phyloP scores from a whole-genome alignment of 805 yeast genomes.

The Saccharomycopsis microspora region DNA sequence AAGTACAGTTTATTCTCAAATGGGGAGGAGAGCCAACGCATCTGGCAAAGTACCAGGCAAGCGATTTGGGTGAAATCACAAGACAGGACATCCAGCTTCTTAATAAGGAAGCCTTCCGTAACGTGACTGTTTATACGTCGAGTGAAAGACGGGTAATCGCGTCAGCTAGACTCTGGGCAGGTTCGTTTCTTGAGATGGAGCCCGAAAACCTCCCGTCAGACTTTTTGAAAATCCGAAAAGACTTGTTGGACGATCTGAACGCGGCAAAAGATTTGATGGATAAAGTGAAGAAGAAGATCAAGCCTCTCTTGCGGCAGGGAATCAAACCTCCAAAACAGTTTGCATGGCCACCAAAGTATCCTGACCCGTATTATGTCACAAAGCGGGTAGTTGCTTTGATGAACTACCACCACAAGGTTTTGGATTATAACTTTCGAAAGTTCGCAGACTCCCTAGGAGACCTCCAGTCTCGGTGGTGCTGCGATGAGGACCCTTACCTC shows the following conservation, averaged over 20 bases:
- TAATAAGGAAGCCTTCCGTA: slow-evolving; percentile 73
- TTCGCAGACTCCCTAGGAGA: slow-evolving; percentile 36
- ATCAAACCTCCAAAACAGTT: slow-evolving; percentile 95
- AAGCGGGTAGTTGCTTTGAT: slow-evolving; percentile 89
- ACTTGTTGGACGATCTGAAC: slow-evolving; percentile 87
- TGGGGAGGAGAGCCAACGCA: slow-evolving; percentile 99
- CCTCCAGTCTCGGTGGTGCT: slow-evolving; percentile 85
- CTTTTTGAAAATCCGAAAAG: slow-evolving; percentile 74
- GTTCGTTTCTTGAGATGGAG: slow-evolving; percentile 57
- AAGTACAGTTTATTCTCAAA: slow-evolving; percentile 88
- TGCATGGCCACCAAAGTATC: slow-evolving; percentile 98
- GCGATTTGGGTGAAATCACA: slow-evolving; percentile 90
- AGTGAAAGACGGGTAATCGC: slow-evolving; percentile 93
- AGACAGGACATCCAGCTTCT: slow-evolving; percentile 83
- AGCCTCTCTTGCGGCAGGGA: slow-evolving; percentile 89
- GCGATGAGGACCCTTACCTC: slow-evolving; percentile 85
- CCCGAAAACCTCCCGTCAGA: slow-evolving; percentile 60
- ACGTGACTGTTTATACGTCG: slow-evolving; percentile 79
- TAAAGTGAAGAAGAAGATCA: slow-evolving; percentile 90
- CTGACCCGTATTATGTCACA: slow-evolving; percentile 91
- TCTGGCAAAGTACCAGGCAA: slow-evolving; percentile 88
- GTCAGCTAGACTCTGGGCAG: slow-evolving; percentile 80
- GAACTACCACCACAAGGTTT: slow-evolving; percentile 78
- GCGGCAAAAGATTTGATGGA: slow-evolving; percentile 99
- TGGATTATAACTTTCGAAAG: slow-evolving; percentile 69